Percentiles rank a stretch among this genome's conserved stretches.
Evolutionary conservation across 2,329 filamentous ascomycete species (phyloP).

Genomic region (Talaromyces sp.): DNA sequence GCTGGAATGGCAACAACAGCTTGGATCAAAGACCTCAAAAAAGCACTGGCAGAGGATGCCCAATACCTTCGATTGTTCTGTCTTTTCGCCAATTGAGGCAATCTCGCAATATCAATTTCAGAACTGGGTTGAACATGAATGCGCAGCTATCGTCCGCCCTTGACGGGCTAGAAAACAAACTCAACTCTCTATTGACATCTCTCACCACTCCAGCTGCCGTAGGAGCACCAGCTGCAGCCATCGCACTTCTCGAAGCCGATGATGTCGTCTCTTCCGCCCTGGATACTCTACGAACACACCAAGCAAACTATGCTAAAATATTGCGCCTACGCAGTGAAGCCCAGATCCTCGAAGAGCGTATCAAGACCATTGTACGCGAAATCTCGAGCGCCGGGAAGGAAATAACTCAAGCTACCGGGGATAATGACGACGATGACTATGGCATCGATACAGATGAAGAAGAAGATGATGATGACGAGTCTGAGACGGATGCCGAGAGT

Average conservation of each 20-base stretch:
- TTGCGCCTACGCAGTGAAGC: conserved; percentile 39
- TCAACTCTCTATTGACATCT: conserved; percentile 38
- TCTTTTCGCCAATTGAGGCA: background rate
- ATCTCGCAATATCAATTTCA: background rate
- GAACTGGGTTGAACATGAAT: conserved; percentile 31
- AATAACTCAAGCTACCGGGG: conserved; percentile 28
- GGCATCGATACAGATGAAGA: conserved; percentile 30
- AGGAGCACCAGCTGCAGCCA: conserved; percentile 37
- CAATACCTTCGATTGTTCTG: background rate
- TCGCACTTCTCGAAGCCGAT: conserved; percentile 39
- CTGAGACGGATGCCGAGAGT: conserved; percentile 25
- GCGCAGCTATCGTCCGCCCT: conserved; percentile 35
- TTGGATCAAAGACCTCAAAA: background rate
- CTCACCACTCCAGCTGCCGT: conserved; percentile 42
- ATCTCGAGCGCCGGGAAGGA: conserved; percentile 38
- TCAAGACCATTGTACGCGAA: conserved; percentile 39
- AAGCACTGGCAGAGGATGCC: background rate
- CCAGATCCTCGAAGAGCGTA: conserved; percentile 34
- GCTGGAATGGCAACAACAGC: background rate
- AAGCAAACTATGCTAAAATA: conserved; percentile 41
- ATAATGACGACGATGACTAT: conserved; percentile 25
- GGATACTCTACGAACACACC: conserved; percentile 39
- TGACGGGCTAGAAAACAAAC: conserved; percentile 37
- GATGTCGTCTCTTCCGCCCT: conserved; percentile 39
- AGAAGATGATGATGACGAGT: conserved; percentile 24